phyloP scores from a whole-genome alignment of 1,284 basidiomycete genomes.

The Chalciporus piperatoides region DNA sequence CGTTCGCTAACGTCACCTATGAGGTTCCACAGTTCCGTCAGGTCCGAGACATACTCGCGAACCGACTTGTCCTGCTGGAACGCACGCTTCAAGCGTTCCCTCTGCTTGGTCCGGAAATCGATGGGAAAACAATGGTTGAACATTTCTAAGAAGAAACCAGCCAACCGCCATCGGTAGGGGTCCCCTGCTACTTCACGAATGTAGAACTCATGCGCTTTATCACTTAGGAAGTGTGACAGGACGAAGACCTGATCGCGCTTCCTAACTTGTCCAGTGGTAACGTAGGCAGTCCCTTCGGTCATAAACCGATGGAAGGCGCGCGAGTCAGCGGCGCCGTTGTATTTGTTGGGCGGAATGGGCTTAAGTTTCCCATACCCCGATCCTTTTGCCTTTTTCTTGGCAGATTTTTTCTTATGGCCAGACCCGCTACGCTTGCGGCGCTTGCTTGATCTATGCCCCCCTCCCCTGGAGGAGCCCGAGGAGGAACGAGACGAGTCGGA shows the following conservation, averaged over 20 bases:
- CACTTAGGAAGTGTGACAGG: constrained; percentile 32
- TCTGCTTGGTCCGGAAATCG: constrained; percentile 14
- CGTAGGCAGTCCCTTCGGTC: constrained; percentile 29
- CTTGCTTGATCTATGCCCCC: too few relatives aligned
- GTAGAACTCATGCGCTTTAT: constrained; percentile 40
- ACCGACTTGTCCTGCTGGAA: constrained; percentile 25
- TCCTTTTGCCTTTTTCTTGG: too few relatives aligned
- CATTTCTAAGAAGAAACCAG: constrained; percentile 27
- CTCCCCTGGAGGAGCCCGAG: too few relatives aligned
- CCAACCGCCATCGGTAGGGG: constrained; percentile 18
- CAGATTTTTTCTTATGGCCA: too few relatives aligned
- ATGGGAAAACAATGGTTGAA: constrained; percentile 33
- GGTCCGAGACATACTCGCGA: constrained; percentile 19
- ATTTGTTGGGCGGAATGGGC: constrained; percentile 28
- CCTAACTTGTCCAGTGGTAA: constrained; percentile 26
- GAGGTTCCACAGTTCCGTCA: constrained; percentile 26
- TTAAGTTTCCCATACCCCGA: constrained; percentile 12
- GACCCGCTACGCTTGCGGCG: too few relatives aligned
- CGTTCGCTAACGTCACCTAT: constrained; percentile 23
- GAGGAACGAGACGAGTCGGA: too few relatives aligned
- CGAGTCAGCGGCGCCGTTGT: constrained; percentile 29
- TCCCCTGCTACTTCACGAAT: constrained; percentile 30
- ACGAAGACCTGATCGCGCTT: constrained; percentile 23
- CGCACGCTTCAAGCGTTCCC: constrained; percentile 13
- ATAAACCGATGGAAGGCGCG: constrained; percentile 30